Evolutionary conservation across 306 rosid species (phyloP).

Genomic region (Malus asiatica): DNA sequence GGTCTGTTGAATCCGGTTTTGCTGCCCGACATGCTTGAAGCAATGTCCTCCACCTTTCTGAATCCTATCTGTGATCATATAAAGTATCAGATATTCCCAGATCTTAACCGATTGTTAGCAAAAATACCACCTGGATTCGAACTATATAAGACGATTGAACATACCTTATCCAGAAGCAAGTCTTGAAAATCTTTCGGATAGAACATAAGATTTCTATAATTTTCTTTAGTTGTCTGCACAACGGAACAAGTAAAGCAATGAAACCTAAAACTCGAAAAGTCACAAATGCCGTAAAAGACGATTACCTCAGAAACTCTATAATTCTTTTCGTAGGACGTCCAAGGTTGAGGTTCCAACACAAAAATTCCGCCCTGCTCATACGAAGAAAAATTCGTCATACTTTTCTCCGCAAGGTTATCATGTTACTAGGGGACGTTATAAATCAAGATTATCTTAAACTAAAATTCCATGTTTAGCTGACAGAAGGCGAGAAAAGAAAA

Average conservation of each 20-base stretch:
- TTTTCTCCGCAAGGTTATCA: background rate
- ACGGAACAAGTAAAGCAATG: background rate
- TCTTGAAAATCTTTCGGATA: conserved; percentile 61
- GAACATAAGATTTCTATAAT: conserved; percentile 38
- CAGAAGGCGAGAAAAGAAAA: background rate
- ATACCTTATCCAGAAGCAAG: conserved; percentile 81
- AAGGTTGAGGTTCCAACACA: conserved; percentile 97
- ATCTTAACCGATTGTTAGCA: background rate
- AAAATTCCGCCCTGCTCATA: conserved; percentile 74
- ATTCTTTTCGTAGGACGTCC: conserved; percentile 71
- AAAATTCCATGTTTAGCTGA: background rate
- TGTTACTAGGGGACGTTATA: background rate
- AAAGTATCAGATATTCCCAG: conserved; percentile 11
- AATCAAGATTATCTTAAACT: background rate
- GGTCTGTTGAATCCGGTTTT: conserved; percentile 84
- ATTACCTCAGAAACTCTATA: conserved; percentile 41
- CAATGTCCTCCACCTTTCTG: conserved; percentile 55
- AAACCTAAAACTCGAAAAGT: background rate
- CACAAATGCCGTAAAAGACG: background rate
- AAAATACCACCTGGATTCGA: conserved; percentile 5
- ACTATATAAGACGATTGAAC: background rate
- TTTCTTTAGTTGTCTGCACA: conserved; percentile 45
- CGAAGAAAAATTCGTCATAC: background rate
- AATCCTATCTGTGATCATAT: conserved; percentile 62
- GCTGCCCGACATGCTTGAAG: conserved; percentile 45